Conservation (phyloP, 2,329 filamentous ascomycete genomes). For the Phialophora expanda region DNA sequence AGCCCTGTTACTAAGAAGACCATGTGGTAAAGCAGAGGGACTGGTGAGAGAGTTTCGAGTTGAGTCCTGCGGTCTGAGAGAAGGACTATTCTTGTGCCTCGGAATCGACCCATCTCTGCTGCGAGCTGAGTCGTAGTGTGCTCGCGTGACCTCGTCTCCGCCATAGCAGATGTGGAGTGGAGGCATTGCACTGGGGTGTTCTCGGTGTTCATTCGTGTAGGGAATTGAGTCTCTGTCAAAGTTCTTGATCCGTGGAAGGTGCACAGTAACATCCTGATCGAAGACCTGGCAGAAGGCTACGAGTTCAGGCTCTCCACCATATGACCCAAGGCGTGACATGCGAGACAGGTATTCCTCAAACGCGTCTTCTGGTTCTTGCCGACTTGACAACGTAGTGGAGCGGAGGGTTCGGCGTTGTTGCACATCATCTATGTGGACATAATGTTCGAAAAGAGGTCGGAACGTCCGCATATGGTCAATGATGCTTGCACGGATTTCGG, state of each 20-base stretch:
- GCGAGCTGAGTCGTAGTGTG: constrained; percentile 41
- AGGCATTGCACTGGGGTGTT: constrained; percentile 14
- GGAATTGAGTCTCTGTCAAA: constrained; percentile 34
- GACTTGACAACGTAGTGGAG: constrained; percentile 52
- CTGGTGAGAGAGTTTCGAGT: constrained; percentile 8
- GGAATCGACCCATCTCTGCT: constrained; percentile 37
- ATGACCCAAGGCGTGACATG: constrained; percentile 66
- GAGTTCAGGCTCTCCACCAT: constrained; percentile 71
- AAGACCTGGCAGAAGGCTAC: constrained; percentile 68
- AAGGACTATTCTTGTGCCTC: constrained; percentile 31
- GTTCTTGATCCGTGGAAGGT: constrained; percentile 37
- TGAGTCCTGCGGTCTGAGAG: constrained; percentile 29
- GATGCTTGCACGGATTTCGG: constrained; percentile 63
- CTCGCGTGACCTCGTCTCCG: constrained; percentile 39
- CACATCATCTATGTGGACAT: constrained; percentile 62
- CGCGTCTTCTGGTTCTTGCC: constrained; percentile 60
- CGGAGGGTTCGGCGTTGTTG: constrained; percentile 39
- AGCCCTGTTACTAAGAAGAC: constrained; percentile 31
- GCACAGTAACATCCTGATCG: constrained; percentile 60
- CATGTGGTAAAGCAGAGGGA: constrained; percentile 22
- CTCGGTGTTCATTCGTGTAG: constrained; percentile 37
- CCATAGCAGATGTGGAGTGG: constrained; percentile 40
- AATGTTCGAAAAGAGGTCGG: constrained; percentile 67
- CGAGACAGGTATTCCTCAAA: constrained; percentile 63
- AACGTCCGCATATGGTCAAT: constrained; percentile 67